These are phyloP conservation scores for Hypoxylon sp. DNA, from an alignment of 2,329 filamentous ascomycete genomes.

Conservation along the genomic window DNA sequence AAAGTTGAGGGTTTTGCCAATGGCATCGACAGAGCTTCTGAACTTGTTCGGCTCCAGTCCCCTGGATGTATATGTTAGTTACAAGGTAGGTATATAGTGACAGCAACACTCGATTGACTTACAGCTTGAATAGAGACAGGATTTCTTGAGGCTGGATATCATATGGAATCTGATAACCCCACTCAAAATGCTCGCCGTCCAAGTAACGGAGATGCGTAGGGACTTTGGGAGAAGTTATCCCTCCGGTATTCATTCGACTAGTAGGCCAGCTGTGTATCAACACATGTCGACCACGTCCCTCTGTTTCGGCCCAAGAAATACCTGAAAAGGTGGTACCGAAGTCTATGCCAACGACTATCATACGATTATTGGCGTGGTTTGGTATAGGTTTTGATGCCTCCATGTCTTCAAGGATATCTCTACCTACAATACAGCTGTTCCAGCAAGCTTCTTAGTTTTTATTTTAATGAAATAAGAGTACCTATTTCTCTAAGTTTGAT, in stretches of 20 bases:
- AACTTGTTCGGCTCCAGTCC: conserved; percentile 31
- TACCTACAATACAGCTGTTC: neutral
- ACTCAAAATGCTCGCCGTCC: conserved; percentile 58
- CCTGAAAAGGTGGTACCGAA: conserved; percentile 71
- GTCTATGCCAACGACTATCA: conserved; percentile 68
- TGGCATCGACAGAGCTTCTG: conserved; percentile 3
- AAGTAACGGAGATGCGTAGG: conserved; percentile 64
- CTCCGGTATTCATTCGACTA: conserved; percentile 52
- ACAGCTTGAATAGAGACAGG: conserved; percentile 67
- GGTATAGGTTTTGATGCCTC: neutral
- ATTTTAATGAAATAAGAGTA: neutral
- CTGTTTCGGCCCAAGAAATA: conserved; percentile 66
- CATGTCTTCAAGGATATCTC: conserved; percentile 2
- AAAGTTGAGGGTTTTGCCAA: conserved; percentile 42
- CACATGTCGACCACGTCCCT: conserved; percentile 59
- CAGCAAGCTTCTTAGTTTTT: neutral
- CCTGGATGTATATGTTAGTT: conserved; percentile 16
- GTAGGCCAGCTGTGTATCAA: conserved; percentile 64
- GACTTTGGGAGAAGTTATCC: conserved; percentile 63
- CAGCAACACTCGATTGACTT: conserved; percentile 43
- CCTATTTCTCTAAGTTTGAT: neutral
- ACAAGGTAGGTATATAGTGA: neutral
- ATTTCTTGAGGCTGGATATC: conserved; percentile 58
- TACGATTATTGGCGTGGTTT: conserved; percentile 38
- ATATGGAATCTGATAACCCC: conserved; percentile 65